Evolutionary conservation across 805 yeast species (phyloP), one percentile per base, ranked within the genome.

Genomic region (Spathaspora girioi): DNA sequence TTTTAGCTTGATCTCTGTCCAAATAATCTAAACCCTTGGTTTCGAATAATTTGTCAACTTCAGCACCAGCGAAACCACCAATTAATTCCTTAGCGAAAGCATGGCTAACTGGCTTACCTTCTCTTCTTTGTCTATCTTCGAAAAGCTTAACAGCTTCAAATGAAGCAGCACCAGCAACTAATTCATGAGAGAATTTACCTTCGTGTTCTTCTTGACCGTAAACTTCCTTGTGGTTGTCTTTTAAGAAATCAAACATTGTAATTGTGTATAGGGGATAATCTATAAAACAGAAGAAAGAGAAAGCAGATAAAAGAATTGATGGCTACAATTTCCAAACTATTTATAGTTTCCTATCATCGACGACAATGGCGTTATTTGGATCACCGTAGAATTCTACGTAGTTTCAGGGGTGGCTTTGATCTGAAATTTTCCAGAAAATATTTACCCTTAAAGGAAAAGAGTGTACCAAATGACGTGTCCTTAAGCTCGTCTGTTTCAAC

Each of bases 11-110:
- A 44, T 58, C 56, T 50, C 57, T 57, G 59, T 66, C 69, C 61
- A 66, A 63, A 59, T 62, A 63, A 57, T 65, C 68, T 53, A 66
- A 64, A 18, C 70, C 70, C 55, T 63, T 65, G 48, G 70, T 66
- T 52, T 66, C 70, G 50, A 66, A 60, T 57, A 66, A 64, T 59
- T 65, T 65, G 60, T 66, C 70, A 44, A 66, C 67, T 52, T 66
- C 70, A 32, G 56, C 69, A 51, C 69, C 70, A 29, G 63, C 70
- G 55, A 66, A 45, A 35, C 68, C 69, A 19, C 64, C 66, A 46
- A 66, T 51, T 29, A 59, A 11, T 49, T 66, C 69, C 55, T 65
- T 66, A 50, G 69, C 70, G 44, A 65, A 64, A 11, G 59, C 56
- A 53, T 66, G 70, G 52, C 57, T 52, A 29, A 65, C 69, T 40